phyloP scores from a whole-genome alignment of 192 early-diverging fungal species.

The Coemansia sp. region DNA sequence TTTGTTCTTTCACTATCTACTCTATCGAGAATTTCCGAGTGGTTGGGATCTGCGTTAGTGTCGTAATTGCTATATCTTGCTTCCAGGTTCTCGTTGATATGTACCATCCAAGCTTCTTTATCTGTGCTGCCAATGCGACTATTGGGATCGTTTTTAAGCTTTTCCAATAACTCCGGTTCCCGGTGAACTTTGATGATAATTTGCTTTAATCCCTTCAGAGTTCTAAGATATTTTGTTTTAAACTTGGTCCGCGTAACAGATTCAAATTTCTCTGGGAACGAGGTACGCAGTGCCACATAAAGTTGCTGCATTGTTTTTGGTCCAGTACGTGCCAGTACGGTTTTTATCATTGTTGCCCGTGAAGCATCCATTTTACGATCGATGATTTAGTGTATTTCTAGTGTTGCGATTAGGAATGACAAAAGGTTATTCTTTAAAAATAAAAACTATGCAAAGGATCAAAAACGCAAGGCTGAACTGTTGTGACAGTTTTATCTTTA shows the following conservation, averaged over 20 bases:
- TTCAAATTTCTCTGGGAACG: constrained; percentile 30
- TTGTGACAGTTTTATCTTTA: too few relatives aligned
- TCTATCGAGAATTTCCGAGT: constrained; percentile 11
- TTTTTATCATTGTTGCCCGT: constrained; percentile 39
- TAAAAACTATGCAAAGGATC: neutral
- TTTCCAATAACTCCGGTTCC: constrained; percentile 21
- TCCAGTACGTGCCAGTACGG: constrained; percentile 32
- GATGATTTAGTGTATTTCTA: neutral
- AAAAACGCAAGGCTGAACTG: neutral
- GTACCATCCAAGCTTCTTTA: constrained; percentile 32
- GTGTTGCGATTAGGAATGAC: neutral
- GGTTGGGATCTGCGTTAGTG: constrained; percentile 8
- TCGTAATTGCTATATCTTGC: constrained; percentile 10
- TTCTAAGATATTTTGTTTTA: constrained; percentile 36
- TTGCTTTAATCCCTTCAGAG: constrained; percentile 39
- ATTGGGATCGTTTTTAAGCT: constrained; percentile 22
- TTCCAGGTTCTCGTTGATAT: constrained; percentile 2
- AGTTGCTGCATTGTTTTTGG: constrained; percentile 45
- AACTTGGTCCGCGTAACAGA: constrained; percentile 31
- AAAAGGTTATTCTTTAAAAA: neutral
- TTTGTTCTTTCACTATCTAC: constrained; percentile 27
- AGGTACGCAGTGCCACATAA: constrained; percentile 11
- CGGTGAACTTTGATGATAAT: constrained; percentile 20
- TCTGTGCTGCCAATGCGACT: constrained; percentile 14
- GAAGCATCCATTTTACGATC: constrained; percentile 17